Conservation (phyloP, 805 yeast genomes). For the Wickerhamiella kurtzmanii region DNA sequence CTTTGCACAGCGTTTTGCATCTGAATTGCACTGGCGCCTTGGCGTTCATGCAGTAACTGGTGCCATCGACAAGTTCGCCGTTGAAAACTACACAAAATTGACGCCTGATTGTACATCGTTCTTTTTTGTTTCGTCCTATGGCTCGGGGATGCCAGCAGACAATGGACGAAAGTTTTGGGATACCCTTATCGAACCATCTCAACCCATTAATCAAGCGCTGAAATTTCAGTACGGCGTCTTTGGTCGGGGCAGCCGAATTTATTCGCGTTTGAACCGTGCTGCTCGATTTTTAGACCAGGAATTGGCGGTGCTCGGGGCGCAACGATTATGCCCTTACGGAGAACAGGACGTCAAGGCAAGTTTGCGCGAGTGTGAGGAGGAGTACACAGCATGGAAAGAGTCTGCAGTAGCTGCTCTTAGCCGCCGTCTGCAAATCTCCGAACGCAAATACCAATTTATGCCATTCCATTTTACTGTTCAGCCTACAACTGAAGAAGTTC, state of each 20-base stretch:
- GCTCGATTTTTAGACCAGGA: constrained; percentile 36
- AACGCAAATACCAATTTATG: constrained; percentile 52
- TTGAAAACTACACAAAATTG: constrained; percentile 46
- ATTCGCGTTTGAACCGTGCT: constrained; percentile 69
- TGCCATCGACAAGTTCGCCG: constrained; percentile 61
- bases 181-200: constrained; percentile 32
- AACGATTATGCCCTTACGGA: constrained; percentile 47
- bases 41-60: constrained; percentile 54
- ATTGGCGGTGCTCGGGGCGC: constrained; percentile 44
- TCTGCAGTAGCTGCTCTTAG: constrained; percentile 44
- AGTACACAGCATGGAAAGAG: constrained; percentile 72
- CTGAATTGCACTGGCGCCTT: constrained; percentile 61
- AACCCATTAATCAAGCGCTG: constrained; percentile 22
- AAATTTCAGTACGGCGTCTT: constrained; percentile 47
- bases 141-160: constrained; percentile 85
- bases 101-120: constrained; percentile 37
- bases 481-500: constrained; percentile 7
- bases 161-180: constrained; percentile 34
- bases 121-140: constrained; percentile 65
- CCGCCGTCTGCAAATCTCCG: constrained; percentile 43
- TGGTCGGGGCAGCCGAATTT: constrained; percentile 74
- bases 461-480: constrained; percentile 34
- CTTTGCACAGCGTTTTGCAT: constrained; percentile 62
- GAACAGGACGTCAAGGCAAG: constrained; percentile 65
- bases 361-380: constrained; percentile 64